Conservation (phyloP, 2,329 filamentous ascomycete genomes). For the Aspergillus sp. region DNA sequence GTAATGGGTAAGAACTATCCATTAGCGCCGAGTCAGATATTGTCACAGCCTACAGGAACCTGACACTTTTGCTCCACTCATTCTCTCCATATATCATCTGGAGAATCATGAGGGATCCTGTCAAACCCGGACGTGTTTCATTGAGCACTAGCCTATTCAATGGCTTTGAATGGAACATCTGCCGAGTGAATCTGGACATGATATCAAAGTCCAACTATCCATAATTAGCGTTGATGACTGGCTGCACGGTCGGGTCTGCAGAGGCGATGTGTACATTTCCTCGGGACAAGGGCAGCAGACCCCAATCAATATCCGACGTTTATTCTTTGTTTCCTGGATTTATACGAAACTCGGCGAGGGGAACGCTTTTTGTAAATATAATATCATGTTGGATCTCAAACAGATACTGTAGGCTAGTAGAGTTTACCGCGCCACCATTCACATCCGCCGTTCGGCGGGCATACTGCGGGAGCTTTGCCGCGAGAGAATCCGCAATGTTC, state of each 20-base stretch:
- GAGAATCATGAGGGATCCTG: constrained; percentile 19
- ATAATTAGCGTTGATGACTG: constrained; percentile 31
- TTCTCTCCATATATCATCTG: constrained; percentile 22
- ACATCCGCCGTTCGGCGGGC: constrained; percentile 16
- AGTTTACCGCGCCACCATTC: constrained; percentile 13
- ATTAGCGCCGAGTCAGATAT: no score
- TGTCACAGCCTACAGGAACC: constrained; percentile 3
- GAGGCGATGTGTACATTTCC: constrained; percentile 31
- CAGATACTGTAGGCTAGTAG: constrained; percentile 20
- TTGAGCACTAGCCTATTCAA: constrained; percentile 4
- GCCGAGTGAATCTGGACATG: constrained; percentile 19
- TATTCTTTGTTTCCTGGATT: constrained; percentile 18
- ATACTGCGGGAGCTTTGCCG: constrained; percentile 20
- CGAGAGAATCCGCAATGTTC: constrained; percentile 16
- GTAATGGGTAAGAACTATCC: constrained; percentile 22
- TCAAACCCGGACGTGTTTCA: constrained; percentile 21
- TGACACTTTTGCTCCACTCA: constrained; percentile 27
- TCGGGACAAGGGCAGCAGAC: constrained; percentile 31
- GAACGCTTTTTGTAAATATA: constrained; percentile 26
- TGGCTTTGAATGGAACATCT: not conserved
- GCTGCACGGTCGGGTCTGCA: constrained; percentile 20
- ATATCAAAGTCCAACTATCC: constrained; percentile 30
- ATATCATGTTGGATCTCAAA: constrained; percentile 30
- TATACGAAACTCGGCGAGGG: constrained; percentile 28
- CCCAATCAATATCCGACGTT: constrained; percentile 27